Conservation (phyloP, 139 green algal genomes). For the Ulvella scutata region DNA sequence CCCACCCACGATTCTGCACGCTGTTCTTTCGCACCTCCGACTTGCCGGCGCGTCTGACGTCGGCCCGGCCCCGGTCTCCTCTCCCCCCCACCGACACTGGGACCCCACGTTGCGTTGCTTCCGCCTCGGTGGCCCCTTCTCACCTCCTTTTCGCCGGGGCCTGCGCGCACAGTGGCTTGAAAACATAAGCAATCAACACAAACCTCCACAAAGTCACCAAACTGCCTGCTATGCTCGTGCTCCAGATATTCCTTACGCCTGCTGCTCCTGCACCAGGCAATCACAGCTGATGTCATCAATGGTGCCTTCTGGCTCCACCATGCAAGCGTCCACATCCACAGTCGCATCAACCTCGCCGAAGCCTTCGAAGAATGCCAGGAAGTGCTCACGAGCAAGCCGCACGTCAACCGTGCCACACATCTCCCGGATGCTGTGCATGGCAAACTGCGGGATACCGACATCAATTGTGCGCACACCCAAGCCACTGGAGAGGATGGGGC, state of each 20-base stretch:
- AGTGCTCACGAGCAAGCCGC: conserved; percentile 40
- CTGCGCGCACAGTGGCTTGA: too few relatives aligned
- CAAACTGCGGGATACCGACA: conserved; percentile 52
- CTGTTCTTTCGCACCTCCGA: too few relatives aligned
- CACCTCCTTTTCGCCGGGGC: too few relatives aligned
- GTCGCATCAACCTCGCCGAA: conserved; percentile 34
- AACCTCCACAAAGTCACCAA: not conserved
- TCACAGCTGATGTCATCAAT: not conserved
- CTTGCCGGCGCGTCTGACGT: too few relatives aligned
- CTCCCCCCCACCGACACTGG: too few relatives aligned
- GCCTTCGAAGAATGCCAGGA: conserved; percentile 53
- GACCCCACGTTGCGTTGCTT: too few relatives aligned
- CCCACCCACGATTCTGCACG: too few relatives aligned
- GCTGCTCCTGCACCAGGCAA: not conserved
- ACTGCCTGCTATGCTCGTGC: not conserved
- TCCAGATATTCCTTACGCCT: not conserved
- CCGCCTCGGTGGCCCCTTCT: too few relatives aligned
- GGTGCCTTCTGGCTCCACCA: not conserved
- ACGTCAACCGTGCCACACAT: conserved; percentile 58
- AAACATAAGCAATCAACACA: too few relatives aligned
- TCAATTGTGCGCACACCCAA: conserved; percentile 81
- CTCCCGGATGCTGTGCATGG: conserved; percentile 85
- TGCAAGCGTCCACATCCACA: conserved; percentile 31
- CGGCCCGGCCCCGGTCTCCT: too few relatives aligned
- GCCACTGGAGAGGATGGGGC: conserved; percentile 70